phyloP scores from a whole-genome alignment of 495 filamentous ascomycete species.

The Xylaria cubensis region DNA sequence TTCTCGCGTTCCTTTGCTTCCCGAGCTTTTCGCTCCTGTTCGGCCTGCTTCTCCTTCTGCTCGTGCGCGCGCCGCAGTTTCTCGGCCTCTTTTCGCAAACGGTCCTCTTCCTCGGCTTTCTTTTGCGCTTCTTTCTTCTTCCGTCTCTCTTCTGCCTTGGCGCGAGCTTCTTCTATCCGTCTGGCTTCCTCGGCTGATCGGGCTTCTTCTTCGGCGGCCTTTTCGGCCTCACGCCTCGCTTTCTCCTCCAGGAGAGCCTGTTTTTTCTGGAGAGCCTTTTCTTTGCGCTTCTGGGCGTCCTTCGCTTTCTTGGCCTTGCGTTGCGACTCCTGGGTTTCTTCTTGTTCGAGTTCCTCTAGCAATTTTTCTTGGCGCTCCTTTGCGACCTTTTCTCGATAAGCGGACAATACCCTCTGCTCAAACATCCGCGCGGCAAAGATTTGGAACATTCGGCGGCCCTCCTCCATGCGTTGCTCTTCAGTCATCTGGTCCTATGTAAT shows the following conservation, averaged over 20 bases:
- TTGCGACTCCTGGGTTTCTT: slow-evolving; percentile 73
- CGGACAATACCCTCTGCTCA: slow-evolving; percentile 94
- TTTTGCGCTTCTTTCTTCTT: slow-evolving; percentile 93
- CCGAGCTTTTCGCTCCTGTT: slow-evolving; percentile 78
- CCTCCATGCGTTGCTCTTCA: slow-evolving; percentile 98
- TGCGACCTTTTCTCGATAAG: slow-evolving; percentile 95
- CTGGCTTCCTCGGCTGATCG: slow-evolving; percentile 76
- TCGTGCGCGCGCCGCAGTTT: slow-evolving; percentile 79
- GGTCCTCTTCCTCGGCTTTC: slow-evolving; percentile 88
- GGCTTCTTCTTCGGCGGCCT: slow-evolving; percentile 87
- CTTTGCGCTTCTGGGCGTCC: slow-evolving; percentile 91
- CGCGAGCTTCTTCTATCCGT: slow-evolving; percentile 78
- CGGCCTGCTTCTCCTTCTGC: slow-evolving; percentile 80
- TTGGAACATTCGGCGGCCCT: slow-evolving; percentile 98
- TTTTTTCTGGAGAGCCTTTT: slow-evolving; percentile 85
- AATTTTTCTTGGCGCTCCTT: slow-evolving; percentile 90
- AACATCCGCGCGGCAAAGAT: slow-evolving; percentile 99
- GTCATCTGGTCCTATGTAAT: slow-evolving; percentile 85
- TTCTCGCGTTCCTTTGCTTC: slow-evolving; percentile 72
- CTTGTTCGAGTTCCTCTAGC: slow-evolving; percentile 88
- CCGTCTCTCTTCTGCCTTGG: slow-evolving; percentile 84
- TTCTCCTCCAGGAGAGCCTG: slow-evolving; percentile 89
- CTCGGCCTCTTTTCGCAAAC: slow-evolving; percentile 77
- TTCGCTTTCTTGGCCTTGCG: slow-evolving; percentile 91
- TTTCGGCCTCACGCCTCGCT: slow-evolving; percentile 83